Evolutionary conservation across 2,329 filamentous ascomycete species (phyloP).

Genomic region (Scedosporium minutisporum): DNA sequence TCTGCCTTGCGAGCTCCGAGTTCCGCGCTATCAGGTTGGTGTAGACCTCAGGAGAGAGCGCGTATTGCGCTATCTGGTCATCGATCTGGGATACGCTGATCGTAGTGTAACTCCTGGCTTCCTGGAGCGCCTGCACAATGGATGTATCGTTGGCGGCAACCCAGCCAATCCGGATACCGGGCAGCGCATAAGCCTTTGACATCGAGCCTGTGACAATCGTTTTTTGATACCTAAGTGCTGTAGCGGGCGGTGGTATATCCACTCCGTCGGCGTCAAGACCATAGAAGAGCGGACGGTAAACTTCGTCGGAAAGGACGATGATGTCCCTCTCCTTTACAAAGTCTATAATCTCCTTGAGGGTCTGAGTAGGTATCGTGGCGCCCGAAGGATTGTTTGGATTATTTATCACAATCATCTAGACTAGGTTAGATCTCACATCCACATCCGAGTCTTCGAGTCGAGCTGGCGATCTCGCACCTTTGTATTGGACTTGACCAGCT

Average conservation of each 20-base stretch:
- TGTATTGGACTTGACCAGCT: conserved; percentile 57
- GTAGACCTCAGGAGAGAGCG: conserved; percentile 44
- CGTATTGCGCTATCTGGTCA: conserved; percentile 67
- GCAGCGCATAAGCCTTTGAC: conserved; percentile 77
- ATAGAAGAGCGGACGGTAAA: conserved; percentile 78
- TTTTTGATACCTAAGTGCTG: conserved; percentile 63
- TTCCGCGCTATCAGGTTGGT: conserved; percentile 43
- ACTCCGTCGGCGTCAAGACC: conserved; percentile 37
- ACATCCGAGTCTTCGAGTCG: too few relatives aligned
- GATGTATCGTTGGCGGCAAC: conserved; percentile 55
- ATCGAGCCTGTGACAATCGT: conserved; percentile 68
- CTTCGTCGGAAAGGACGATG: conserved; percentile 66
- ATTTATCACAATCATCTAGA: conserved; percentile 43
- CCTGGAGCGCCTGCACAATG: conserved; percentile 54
- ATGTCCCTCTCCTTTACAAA: conserved; percentile 55
- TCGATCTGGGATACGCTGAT: conserved; percentile 80
- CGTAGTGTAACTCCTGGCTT: conserved; percentile 70
- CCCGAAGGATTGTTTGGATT: conserved; percentile 81
- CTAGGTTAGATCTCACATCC: neutral
- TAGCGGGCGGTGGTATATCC: conserved; percentile 52
- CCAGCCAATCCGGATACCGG: conserved; percentile 78
- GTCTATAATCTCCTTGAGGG: conserved; percentile 51
- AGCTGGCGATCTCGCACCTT: conserved; percentile 38
- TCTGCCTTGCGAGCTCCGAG: conserved; percentile 55
- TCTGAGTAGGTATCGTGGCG: conserved; percentile 51